These are phyloP conservation scores for Penicillium turbatum DNA, from an alignment of 495 filamentous ascomycete species.

Conservation along the genomic window DNA sequence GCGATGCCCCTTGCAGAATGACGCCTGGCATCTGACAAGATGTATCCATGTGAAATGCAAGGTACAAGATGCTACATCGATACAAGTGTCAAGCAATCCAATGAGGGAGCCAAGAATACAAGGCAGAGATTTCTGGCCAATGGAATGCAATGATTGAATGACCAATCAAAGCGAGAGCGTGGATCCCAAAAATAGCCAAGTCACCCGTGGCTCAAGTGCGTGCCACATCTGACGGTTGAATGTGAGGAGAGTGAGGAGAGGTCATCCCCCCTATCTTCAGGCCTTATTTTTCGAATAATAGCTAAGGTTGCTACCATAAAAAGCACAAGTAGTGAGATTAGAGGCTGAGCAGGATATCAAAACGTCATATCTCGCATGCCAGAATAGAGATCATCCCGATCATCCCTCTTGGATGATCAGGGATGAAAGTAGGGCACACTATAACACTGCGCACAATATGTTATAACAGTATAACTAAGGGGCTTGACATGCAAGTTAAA, in stretches of 20 bases:
- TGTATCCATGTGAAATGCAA: background rate
- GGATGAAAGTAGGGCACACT: background rate
- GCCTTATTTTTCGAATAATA: too few species aligned
- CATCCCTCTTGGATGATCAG: background rate
- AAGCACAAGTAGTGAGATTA: background rate
- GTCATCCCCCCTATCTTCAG: too few species aligned
- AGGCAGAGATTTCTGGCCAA: conserved; percentile 7
- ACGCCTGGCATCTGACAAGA: background rate
- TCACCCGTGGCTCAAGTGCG: background rate
- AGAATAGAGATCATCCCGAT: background rate
- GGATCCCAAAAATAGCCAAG: background rate
- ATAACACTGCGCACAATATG: background rate
- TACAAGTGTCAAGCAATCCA: background rate
- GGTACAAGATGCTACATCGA: background rate
- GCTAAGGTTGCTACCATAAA: background rate
- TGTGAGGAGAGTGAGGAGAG: too few species aligned
- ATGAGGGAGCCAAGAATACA: background rate
- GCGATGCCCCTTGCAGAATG: too few species aligned
- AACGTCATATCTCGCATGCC: background rate
- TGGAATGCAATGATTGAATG: background rate
- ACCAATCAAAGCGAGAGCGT: background rate
- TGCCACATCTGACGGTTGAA: background rate
- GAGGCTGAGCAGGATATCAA: background rate
- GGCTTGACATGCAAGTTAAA: background rate
- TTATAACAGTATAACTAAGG: background rate